Evolutionary conservation across 2,329 filamentous ascomycete species (phyloP).

Genomic region (Colletotrichum sp.): DNA sequence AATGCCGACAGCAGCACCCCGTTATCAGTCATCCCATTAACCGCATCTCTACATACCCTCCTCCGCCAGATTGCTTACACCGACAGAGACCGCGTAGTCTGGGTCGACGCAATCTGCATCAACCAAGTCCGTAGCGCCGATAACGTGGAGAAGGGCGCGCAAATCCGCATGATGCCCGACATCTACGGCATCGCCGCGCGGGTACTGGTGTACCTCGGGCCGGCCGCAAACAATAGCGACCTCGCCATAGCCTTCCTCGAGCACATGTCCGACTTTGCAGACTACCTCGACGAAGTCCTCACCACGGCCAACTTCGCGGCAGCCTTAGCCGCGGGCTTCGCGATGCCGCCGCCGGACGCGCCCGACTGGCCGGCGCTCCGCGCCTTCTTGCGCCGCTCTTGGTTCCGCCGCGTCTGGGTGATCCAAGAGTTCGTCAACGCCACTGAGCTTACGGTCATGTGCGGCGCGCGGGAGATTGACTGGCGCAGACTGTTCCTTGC

Average conservation of each 20-base stretch:
- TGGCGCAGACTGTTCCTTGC: not conserved
- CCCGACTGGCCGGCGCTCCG: not conserved
- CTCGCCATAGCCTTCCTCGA: not conserved
- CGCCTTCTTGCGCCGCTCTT: not conserved
- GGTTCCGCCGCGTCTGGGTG: not conserved
- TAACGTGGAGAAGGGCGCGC: not conserved
- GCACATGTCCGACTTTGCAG: not conserved
- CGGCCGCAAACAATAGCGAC: not conserved
- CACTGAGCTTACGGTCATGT: not conserved
- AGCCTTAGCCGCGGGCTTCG: not conserved
- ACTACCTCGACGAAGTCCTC: not conserved
- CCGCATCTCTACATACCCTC: not conserved
- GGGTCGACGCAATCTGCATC: conserved; percentile 1
- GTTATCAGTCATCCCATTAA: not conserved
- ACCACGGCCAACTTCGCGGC: not conserved
- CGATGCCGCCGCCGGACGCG: not conserved
- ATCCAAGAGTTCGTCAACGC: not conserved
- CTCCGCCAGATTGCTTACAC: not conserved
- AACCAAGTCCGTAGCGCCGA: not conserved
- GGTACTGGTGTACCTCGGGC: not conserved
- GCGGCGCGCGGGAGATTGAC: not conserved
- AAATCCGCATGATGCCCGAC: not conserved
- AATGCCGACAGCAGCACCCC: not conserved
- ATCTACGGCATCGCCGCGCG: not conserved
- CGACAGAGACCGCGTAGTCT: not conserved